Evolutionary conservation across 371 early-diverging fungal species (phyloP).

Genomic region (Mortierella sp.): DNA sequence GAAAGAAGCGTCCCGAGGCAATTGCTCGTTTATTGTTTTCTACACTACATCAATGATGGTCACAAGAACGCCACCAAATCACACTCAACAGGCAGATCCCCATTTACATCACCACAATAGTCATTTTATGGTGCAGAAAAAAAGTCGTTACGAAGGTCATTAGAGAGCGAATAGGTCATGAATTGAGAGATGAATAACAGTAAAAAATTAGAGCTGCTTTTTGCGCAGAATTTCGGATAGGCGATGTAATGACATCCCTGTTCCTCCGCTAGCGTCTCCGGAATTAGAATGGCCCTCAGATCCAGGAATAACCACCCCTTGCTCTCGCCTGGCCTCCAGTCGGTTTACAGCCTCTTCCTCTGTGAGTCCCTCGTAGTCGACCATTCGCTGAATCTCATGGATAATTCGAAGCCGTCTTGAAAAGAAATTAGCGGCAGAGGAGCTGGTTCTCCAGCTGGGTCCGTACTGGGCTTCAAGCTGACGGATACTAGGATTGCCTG

Average conservation of each 20-base stretch:
- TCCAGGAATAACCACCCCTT: slow-evolving; percentile 40
- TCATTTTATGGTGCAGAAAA: no score
- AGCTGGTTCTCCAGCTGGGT: slow-evolving; percentile 45
- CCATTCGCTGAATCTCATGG: slow-evolving; percentile 50
- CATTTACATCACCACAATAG: no score
- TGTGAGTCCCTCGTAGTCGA: slow-evolving; percentile 38
- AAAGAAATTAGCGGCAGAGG: slow-evolving; percentile 52
- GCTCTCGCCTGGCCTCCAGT: slow-evolving; percentile 40
- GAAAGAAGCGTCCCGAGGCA: no score
- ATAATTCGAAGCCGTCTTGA: slow-evolving; percentile 45
- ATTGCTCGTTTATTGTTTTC: no score
- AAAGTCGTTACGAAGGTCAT: background rate
- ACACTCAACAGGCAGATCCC: no score
- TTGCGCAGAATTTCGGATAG: slow-evolving; percentile 44
- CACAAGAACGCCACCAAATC: no score
- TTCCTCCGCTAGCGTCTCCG: slow-evolving; percentile 1
- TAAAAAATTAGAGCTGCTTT: slow-evolving; percentile 29
- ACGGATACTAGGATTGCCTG: slow-evolving; percentile 41
- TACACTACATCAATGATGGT: no score
- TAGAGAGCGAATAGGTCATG: background rate
- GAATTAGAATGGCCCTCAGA: slow-evolving; percentile 16
- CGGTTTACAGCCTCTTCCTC: slow-evolving; percentile 46
- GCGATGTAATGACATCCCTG: slow-evolving; percentile 44
- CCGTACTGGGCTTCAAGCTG: slow-evolving; percentile 43
- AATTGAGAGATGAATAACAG: background rate